Percentiles rank a stretch among this genome's conserved stretches.
These are phyloP conservation scores for Pinus tabuliformis DNA, from an alignment of 75 land plant genomes.

Conservation along the genomic window DNA sequence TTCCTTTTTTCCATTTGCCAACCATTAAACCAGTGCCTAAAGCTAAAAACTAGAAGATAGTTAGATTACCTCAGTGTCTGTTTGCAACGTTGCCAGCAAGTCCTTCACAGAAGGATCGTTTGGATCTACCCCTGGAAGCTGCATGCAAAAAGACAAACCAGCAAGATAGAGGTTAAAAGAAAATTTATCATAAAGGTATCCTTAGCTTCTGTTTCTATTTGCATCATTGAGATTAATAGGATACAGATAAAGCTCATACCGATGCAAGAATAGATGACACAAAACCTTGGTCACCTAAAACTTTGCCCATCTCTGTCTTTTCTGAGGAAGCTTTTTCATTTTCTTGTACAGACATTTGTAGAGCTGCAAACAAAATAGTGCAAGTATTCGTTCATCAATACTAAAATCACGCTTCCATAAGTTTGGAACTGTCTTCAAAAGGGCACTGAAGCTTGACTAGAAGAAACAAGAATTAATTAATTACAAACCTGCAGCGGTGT, in stretches of 20 bases:
- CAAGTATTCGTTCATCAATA: background rate
- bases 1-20: background rate
- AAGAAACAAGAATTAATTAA: background rate
- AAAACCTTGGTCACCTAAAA: conserved; percentile 79
- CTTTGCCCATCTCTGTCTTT: conserved; percentile 59
- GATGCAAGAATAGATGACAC: conserved; percentile 86
- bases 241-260: conserved; percentile 30
- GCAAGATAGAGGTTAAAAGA: background rate
- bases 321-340: conserved; percentile 37
- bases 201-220: background rate
- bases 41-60: background rate
- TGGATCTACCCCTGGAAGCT: conserved; percentile 98
- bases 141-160: conserved; percentile 9
- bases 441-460: background rate
- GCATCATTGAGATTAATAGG: background rate
- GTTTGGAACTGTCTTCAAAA: background rate
- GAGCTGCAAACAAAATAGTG: conserved; percentile 41
- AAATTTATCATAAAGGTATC: background rate
- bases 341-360: conserved; percentile 89
- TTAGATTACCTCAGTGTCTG: conserved; percentile 52
- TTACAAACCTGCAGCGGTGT: background rate
- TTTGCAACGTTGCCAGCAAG: conserved; percentile 80
- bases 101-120: conserved; percentile 93
- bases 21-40: background rate
- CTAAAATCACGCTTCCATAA: background rate